A percentile compares a stretch with the other conserved stretches of the same genome.
phyloP scores from a whole-genome alignment of 2,329 filamentous ascomycete genomes.

The Neocucurbitaria cava region DNA sequence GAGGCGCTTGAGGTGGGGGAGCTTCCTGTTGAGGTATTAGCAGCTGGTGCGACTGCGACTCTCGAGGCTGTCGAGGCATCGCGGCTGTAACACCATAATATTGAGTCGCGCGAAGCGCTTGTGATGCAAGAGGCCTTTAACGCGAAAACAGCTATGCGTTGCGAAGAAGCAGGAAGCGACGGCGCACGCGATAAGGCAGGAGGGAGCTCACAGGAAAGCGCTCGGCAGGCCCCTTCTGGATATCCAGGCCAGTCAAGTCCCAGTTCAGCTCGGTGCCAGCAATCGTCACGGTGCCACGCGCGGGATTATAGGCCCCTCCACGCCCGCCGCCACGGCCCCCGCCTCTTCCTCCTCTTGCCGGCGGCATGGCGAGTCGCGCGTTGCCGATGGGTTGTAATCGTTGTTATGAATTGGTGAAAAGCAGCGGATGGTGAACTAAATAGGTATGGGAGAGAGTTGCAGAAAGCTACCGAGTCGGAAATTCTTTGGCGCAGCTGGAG shows the following conservation, averaged over 20 bases:
- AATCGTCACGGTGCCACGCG: constrained; percentile 48
- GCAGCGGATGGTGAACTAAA: background rate
- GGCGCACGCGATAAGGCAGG: constrained; percentile 3
- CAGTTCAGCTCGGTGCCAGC: constrained; percentile 53
- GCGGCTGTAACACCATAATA: constrained; percentile 14
- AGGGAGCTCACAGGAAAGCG: constrained; percentile 49
- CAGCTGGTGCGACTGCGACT: constrained; percentile 7
- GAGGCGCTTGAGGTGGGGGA: constrained; percentile 45
- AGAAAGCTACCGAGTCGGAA: constrained; percentile 21
- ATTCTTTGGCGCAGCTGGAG: constrained; percentile 25
- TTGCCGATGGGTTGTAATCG: background rate
- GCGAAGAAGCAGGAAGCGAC: background rate
- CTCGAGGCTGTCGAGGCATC: constrained; percentile 6
- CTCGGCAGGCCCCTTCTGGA: constrained; percentile 49
- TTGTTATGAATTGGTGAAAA: background rate
- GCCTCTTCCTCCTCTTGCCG: constrained; percentile 44
- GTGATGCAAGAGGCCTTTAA: background rate
- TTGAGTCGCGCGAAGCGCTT: constrained; percentile 6
- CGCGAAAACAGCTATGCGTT: background rate
- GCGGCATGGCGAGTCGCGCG: constrained; percentile 21
- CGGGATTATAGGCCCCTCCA: constrained; percentile 37
- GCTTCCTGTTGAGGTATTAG: constrained; percentile 39
- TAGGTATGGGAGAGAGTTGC: constrained; percentile 3
- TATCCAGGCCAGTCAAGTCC: constrained; percentile 50
- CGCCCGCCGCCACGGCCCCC: constrained; percentile 35